Evolutionary conservation across 2,329 filamentous ascomycete genomes (phyloP), one percentile per base, ranked within the genome.

Genomic region (Penicillium sp.): DNA sequence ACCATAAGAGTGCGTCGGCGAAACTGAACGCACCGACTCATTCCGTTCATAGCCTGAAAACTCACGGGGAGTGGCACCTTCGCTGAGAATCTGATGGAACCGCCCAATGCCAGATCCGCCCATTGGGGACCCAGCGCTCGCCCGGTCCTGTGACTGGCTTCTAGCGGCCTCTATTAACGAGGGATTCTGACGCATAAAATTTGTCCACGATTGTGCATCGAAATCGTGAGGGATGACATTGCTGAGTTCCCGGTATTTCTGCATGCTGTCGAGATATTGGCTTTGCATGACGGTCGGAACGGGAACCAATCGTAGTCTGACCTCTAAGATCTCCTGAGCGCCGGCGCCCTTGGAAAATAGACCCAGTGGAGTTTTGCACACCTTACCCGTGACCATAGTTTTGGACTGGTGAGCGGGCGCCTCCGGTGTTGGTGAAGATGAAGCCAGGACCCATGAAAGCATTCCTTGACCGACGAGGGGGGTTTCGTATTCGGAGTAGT

Each of bases 401-500:
- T 88, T 86, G 13, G 86, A 86, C 65, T 88, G 83, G 55, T 86
- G 81, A 50, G 81, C 81, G 26, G 81, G 78, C 19, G 79, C 80
- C 58, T 82, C 79, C 9, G 83, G 81, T 14, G 80, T 81, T 54
- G 82, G 69, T 71, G 85, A 84, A 53, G 83, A 76, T n/a, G 81
- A 81, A 50, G 84, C 83, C 46, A 98, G 81, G 23, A 88, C 86
- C 84, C 90, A 89, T 37, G 95, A 98, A 21, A 99, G 81, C 87
- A 98, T 91, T 53, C 96, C 95, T 75, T 99, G 93, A 23, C 95
- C 95, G 25, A 97, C 93, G 55, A 98, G 83, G 53, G 96, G 95
- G 19, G 88, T 91, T 70, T 97, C 93, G 62, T 91, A 90, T 77
- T 99, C 95, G 13, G 95, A 97, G 75, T 93, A 98, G 75, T 99